Evolutionary conservation across 2,329 filamentous ascomycete species (phyloP).

Genomic region (Chaetomium olivaceum): DNA sequence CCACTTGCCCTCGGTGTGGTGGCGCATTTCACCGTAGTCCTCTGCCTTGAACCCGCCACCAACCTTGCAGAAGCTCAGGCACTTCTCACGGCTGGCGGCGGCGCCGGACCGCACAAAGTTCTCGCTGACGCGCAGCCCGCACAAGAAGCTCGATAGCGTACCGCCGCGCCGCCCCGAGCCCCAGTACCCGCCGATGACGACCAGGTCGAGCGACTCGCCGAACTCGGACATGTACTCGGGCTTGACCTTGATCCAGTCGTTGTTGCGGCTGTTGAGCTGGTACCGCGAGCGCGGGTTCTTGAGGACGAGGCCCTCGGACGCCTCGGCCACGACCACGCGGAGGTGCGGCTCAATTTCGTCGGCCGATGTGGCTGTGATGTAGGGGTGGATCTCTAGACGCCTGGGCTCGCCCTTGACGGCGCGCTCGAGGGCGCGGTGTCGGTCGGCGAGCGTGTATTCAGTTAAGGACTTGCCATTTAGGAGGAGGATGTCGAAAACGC

Average conservation of each 20-base stretch:
- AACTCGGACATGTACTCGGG: constrained; percentile 98
- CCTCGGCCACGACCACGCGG: constrained; percentile 79
- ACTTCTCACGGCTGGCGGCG: constrained; percentile 66
- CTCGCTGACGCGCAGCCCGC: constrained; percentile 75
- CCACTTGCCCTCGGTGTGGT: constrained; percentile 91
- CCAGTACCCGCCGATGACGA: constrained; percentile 90
- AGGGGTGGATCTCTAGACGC: constrained; percentile 79
- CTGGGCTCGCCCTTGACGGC: constrained; percentile 70
- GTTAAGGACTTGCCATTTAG: constrained; percentile 81
- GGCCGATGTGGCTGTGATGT: constrained; percentile 64
- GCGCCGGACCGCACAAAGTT: constrained; percentile 59
- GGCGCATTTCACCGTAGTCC: constrained; percentile 81
- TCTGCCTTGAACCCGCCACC: constrained; percentile 86
- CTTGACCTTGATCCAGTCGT: constrained; percentile 98
- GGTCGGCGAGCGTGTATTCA: constrained; percentile 78
- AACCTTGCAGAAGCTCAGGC: constrained; percentile 95
- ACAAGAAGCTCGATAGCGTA: constrained; percentile 81
- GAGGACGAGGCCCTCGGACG: constrained; percentile 85
- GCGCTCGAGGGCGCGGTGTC: constrained; percentile 70
- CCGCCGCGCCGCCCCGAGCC: constrained; percentile 85
- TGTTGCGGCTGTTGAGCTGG: constrained; percentile 82
- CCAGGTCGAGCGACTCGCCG: constrained; percentile 86
- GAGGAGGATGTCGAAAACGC: constrained; percentile 88
- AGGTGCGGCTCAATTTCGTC: constrained; percentile 77
- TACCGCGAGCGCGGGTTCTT: constrained; percentile 93